These are phyloP conservation scores for Aspergillus nomiae DNA, from an alignment of 2,329 filamentous ascomycete genomes.

Conservation along the genomic window DNA sequence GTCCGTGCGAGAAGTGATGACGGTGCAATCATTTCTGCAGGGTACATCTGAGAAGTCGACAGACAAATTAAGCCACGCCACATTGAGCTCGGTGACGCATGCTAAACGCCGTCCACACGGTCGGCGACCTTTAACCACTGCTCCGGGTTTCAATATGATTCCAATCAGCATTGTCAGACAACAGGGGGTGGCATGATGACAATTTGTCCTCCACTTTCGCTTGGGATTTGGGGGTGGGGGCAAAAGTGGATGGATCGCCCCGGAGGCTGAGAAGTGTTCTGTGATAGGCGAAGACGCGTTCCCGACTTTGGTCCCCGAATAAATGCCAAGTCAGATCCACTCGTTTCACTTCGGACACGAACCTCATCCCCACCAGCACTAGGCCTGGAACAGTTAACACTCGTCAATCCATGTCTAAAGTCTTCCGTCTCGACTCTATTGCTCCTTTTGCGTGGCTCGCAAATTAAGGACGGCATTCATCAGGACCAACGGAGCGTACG, in stretches of 20 bases:
- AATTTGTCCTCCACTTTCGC: neutral
- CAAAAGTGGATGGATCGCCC: constrained; percentile 2
- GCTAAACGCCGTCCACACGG: neutral
- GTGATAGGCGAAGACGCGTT: neutral
- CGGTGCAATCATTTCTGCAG: neutral
- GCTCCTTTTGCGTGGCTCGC: neutral
- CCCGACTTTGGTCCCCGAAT: constrained; percentile 3
- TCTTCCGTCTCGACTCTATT: neutral
- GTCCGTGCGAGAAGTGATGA: neutral
- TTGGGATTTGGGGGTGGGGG: neutral
- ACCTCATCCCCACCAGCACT: neutral
- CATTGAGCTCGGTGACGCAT: constrained; percentile 1
- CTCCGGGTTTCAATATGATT: neutral
- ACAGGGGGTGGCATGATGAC: neutral
- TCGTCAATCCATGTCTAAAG: neutral
- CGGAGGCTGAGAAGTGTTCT: neutral
- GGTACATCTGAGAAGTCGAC: neutral
- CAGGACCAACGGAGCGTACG: too few relatives aligned
- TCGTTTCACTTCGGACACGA: neutral
- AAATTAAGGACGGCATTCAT: too few relatives aligned
- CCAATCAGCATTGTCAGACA: neutral
- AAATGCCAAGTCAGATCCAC: neutral
- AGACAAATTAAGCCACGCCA: constrained; percentile 1
- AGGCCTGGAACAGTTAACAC: neutral
- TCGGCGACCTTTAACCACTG: constrained; percentile 2